Conservation (phyloP, 352 stramenopile species). For the Phytophthora vignae region DNA sequence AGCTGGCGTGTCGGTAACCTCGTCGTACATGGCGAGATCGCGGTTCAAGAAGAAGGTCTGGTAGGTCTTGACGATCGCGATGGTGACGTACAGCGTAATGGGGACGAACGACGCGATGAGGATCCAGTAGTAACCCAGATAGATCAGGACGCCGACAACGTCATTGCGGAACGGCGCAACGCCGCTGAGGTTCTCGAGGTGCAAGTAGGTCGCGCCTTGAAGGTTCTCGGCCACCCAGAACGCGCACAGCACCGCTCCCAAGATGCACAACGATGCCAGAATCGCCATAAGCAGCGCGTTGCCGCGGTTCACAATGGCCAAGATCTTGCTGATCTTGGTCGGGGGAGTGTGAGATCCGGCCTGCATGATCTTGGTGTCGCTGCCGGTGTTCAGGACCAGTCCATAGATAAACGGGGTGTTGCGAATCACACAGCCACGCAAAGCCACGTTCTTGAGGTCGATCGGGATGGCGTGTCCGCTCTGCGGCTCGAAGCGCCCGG, state of each 20-base stretch:
- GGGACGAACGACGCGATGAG: conserved; percentile 89
- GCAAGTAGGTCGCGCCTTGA: conserved; percentile 69
- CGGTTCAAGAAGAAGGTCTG: conserved; percentile 89
- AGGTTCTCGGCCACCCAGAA: conserved; percentile 73
- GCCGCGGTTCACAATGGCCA: conserved; percentile 84
- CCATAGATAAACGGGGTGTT: conserved; percentile 86
- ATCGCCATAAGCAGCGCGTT: conserved; percentile 83
- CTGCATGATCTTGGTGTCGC: conserved; percentile 92
- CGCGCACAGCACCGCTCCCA: conserved; percentile 74
- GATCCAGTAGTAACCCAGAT: conserved; percentile 91
- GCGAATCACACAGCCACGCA: conserved; percentile 85
- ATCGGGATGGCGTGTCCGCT: conserved; percentile 84
- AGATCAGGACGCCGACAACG: conserved; percentile 74
- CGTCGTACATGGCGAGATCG: conserved; percentile 89
- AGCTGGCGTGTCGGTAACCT: conserved; percentile 77
- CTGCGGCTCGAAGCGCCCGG: conserved; percentile 75
- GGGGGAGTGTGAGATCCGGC: conserved; percentile 69
- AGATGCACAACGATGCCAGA: conserved; percentile 70
- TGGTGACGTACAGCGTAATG: conserved; percentile 91
- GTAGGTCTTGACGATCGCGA: conserved; percentile 89
- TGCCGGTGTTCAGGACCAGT: conserved; percentile 84
- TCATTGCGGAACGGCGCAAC: conserved; percentile 76
- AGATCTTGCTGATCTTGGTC: conserved; percentile 84
- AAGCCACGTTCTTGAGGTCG: conserved; percentile 85
- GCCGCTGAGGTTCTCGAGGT: conserved; percentile 70